A percentile compares a stretch with the other conserved stretches of the same genome.
Conservation (phyloP, 1,284 basidiomycete species). For the Mycosarcoma mackinlayi region DNA sequence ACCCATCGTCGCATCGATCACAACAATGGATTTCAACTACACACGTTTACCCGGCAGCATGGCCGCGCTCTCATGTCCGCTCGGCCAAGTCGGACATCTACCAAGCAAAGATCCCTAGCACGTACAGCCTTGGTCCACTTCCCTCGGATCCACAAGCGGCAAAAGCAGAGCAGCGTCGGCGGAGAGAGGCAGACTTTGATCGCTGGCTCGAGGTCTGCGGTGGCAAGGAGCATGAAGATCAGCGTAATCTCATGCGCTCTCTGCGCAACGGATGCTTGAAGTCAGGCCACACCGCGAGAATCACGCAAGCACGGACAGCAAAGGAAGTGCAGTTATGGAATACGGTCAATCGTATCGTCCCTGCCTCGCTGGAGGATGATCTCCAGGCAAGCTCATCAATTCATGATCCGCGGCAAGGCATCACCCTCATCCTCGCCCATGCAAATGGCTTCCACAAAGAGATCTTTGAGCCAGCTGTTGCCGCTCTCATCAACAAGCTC, state of each 20-base stretch:
- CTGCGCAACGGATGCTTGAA: conserved; percentile 15
- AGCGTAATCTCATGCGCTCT: conserved; percentile 23
- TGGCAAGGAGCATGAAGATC: conserved; percentile 15
- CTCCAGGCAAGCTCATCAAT: neutral
- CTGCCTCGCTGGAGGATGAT: conserved; percentile 23
- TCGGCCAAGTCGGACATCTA: conserved; percentile 44
- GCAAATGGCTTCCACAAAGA: conserved; percentile 87
- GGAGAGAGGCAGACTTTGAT: conserved; percentile 41
- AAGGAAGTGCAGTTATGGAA: conserved; percentile 50
- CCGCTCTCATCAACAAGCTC: conserved; percentile 68
- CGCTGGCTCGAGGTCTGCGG: conserved; percentile 24
- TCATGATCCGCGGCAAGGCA: conserved; percentile 19
- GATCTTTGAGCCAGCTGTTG: conserved; percentile 77
- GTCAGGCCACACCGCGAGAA: conserved; percentile 19
- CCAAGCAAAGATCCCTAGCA: conserved; percentile 30
- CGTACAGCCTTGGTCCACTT: conserved; percentile 20
- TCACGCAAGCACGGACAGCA: conserved; percentile 28
- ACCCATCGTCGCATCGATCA: conserved; percentile 42
- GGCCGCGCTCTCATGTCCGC: conserved; percentile 72
- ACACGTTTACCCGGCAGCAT: conserved; percentile 80
- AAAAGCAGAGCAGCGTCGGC: conserved; percentile 42
- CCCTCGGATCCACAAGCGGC: conserved; percentile 31
- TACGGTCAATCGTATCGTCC: conserved; percentile 36
- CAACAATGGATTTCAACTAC: conserved; percentile 72
- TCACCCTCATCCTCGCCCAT: conserved; percentile 80